These are phyloP conservation scores for Meyerozyma elateridarum DNA, from an alignment of 1,139 yeast species.

Conservation along the genomic window DNA sequence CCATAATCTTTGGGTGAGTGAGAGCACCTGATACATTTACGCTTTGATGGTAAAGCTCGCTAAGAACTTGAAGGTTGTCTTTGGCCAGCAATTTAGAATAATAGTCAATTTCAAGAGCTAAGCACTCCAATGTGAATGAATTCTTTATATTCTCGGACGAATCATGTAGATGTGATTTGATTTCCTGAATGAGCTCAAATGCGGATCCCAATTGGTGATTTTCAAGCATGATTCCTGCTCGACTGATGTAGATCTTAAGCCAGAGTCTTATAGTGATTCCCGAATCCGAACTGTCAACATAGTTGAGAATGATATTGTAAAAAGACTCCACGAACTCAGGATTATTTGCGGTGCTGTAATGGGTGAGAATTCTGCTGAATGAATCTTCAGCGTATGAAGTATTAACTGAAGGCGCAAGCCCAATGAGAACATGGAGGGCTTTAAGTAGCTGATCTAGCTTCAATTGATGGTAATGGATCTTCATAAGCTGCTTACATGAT, in stretches of 20 bases:
- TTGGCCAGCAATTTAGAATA: slow-evolving; percentile 25
- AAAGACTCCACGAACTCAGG: slow-evolving; percentile 22
- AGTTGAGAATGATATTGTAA: slow-evolving; percentile 26
- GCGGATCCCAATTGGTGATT: slow-evolving; percentile 33
- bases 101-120: slow-evolving; percentile 61
- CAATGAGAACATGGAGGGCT: slow-evolving; percentile 21
- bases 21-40: slow-evolving; percentile 53
- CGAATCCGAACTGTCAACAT: slow-evolving; percentile 14
- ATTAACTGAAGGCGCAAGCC: slow-evolving; percentile 25
- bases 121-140: slow-evolving; percentile 53
- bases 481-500: slow-evolving; percentile 61
- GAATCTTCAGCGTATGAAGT: slow-evolving; percentile 59
- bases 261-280: slow-evolving; percentile 33
- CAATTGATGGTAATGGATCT: slow-evolving; percentile 39
- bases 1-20: slow-evolving; percentile 71
- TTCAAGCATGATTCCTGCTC: slow-evolving; percentile 46
- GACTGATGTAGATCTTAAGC: slow-evolving; percentile 51
- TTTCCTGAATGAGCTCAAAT: slow-evolving; percentile 29
- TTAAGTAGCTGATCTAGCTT: slow-evolving; percentile 31
- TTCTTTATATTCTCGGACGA: slow-evolving; percentile 42
- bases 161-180: slow-evolving; percentile 35
- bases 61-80: slow-evolving; percentile 35
- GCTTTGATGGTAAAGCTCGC: slow-evolving; percentile 46
- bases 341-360: slow-evolving; percentile 33
- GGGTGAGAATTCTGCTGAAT: slow-evolving; percentile 48